Evolutionary conservation across 2,329 filamentous ascomycete genomes (phyloP).

Genomic region (Penicillium sp.): DNA sequence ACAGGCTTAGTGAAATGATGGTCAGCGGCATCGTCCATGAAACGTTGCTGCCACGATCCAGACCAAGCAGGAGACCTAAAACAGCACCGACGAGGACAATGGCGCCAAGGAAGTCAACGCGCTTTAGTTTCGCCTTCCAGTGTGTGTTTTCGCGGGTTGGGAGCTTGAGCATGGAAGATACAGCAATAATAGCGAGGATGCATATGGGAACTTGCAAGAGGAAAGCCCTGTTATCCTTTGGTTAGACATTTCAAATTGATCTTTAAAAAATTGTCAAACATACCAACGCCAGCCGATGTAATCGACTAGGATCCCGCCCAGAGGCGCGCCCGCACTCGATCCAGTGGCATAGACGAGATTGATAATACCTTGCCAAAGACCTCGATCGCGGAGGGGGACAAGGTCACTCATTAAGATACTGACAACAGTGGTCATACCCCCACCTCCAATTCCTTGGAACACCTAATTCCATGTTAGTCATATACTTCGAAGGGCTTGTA

Average conservation of each 20-base stretch:
- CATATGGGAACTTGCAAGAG: slow-evolving; percentile 69
- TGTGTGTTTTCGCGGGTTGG: slow-evolving; percentile 59
- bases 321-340: slow-evolving; percentile 66
- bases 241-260: slow-evolving; percentile 7
- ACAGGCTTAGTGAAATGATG: slow-evolving; percentile 57
- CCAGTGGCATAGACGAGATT: slow-evolving; percentile 72
- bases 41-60: slow-evolving; percentile 72
- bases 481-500: background rate
- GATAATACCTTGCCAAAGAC: slow-evolving; percentile 71
- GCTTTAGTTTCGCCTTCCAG: slow-evolving; percentile 65
- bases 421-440: slow-evolving; percentile 70
- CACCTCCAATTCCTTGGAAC: slow-evolving; percentile 66
- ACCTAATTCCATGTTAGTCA: slow-evolving; percentile 32
- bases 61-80: slow-evolving; percentile 64
- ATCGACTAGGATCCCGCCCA: slow-evolving; percentile 72
- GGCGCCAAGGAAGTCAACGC: slow-evolving; percentile 74
- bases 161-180: slow-evolving; percentile 63
- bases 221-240: slow-evolving; percentile 59
- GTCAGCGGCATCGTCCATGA: slow-evolving; percentile 64
- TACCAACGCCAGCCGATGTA: slow-evolving; percentile 74
- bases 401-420: slow-evolving; percentile 71
- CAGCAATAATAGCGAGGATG: slow-evolving; percentile 63
- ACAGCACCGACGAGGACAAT: slow-evolving; percentile 65
- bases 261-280: slow-evolving; percentile 16
- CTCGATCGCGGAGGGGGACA: slow-evolving; percentile 67